Base-by-base conservation (phyloP, 108 stramenopile genomes). In the Pseudonitzschia multiseries region DNA sequence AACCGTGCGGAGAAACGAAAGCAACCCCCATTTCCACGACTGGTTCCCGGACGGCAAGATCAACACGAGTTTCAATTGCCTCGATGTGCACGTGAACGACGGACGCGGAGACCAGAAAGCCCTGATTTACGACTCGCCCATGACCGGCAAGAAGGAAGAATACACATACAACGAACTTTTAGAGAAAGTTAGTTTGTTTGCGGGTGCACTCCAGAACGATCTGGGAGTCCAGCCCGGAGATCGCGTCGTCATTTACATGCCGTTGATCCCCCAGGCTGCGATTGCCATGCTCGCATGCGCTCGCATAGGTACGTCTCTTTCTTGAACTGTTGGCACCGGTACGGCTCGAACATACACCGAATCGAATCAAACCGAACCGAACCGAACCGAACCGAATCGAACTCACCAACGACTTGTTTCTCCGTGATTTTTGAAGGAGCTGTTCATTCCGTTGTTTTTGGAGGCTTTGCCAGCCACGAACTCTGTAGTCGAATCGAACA, bases 371-470 rank as follows among this genome's bases (percentile, higher is more conserved):
- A n/a, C 40, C 32, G 15, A n/a, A 14, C 29, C 26, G 27, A 6
- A 12, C 17, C 1, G 46, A 8, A 1, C 8, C 22, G 6, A 6
- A 62, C 31, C 20, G 9, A 56, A 56, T 6, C 36, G 36, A 36
- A 36, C 36, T 6, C 2, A 36, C 36, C 36, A 56, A 62, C 33
- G 10, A 33, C 4, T 59, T 59, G 22, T 59, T n/a, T 36, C 36
- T 36, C 6, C 26, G 15, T 61, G 57, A 24, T 51, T 59, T 9
- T 48, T 48, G 46, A 61, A 43, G 70, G 70, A 17, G 94, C 94
- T 14, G 73, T 92, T 24, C 94, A 95, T 69, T 80, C 77, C 36
- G 94, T 95, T 24, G 94, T 95, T 8, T 95, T 93, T 81, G 94
- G 91, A 29, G 94, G 92, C 18, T 95, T 95, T 74, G 89, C 94